These are phyloP conservation scores for Paraconiothyrium brasiliense DNA, from an alignment of 2,329 filamentous ascomycete species.

Conservation along the genomic window DNA sequence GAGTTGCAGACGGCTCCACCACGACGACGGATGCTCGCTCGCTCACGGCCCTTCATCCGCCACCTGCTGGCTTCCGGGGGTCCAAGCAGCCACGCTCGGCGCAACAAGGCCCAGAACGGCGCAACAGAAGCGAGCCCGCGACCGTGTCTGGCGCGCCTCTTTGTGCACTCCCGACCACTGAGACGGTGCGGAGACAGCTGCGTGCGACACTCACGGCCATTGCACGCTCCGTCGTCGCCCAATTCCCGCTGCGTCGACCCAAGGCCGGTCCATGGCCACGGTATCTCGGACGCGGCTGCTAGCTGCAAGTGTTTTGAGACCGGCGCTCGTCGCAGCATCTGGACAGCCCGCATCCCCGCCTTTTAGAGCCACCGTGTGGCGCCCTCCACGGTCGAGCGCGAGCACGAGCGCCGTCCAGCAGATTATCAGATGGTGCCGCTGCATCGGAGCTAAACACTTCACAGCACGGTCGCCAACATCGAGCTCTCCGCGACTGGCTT, in stretches of 20 bases:
- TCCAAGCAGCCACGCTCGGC: conserved; percentile 17
- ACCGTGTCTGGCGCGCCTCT: conserved; percentile 5
- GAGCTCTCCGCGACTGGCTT: neutral
- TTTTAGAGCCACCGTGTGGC: conserved; percentile 10
- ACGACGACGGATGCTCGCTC: conserved; percentile 16
- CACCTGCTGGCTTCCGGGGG: conserved; percentile 16
- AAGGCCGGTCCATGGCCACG: conserved; percentile 5
- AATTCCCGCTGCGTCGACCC: neutral
- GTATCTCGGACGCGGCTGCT: conserved; percentile 13
- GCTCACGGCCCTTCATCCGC: conserved; percentile 15
- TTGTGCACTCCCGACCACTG: conserved; percentile 3
- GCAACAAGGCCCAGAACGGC: conserved; percentile 20
- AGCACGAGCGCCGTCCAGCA: neutral
- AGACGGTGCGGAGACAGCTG: neutral
- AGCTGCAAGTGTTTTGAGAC: conserved; percentile 9
- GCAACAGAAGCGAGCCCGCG: conserved; percentile 12
- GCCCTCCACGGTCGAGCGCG: conserved; percentile 7
- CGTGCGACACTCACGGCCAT: neutral
- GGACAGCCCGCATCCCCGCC: conserved; percentile 6
- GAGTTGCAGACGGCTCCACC: conserved; percentile 29
- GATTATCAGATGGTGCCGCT: neutral
- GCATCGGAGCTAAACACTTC: neutral
- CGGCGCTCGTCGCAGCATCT: conserved; percentile 12
- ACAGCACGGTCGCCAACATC: neutral
- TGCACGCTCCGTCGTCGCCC: neutral